These are phyloP conservation scores for Boletus sensibilis DNA, from an alignment of 768 basidiomycete species.

Conservation along the genomic window DNA sequence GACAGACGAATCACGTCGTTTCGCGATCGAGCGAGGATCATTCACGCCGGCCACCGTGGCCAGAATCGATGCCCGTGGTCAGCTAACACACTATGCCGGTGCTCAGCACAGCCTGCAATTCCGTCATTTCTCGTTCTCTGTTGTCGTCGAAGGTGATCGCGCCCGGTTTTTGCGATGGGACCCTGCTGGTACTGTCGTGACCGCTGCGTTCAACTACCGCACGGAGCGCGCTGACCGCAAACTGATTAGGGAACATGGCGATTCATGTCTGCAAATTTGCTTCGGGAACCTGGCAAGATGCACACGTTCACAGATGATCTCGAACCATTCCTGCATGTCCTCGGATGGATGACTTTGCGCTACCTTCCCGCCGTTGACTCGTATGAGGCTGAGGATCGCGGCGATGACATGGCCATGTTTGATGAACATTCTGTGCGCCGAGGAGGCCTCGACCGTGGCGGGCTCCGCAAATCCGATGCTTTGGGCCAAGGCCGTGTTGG, in stretches of 20 bases:
- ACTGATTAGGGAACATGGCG: background rate
- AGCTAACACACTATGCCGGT: constrained; percentile 27
- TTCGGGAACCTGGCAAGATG: background rate
- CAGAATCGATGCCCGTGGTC: constrained; percentile 1
- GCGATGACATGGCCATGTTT: background rate
- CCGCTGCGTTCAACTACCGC: background rate
- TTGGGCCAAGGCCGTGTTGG: constrained; percentile 52
- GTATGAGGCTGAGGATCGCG: background rate
- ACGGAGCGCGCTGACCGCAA: too few relatives aligned
- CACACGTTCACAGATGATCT: constrained; percentile 31
- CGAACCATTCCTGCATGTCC: constrained; percentile 28
- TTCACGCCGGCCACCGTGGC: background rate
- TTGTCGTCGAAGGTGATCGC: constrained; percentile 24
- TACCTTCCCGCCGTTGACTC: background rate
- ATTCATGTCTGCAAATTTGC: background rate
- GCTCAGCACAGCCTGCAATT: constrained; percentile 28
- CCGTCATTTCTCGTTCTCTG: constrained; percentile 32
- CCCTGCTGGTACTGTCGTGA: constrained; percentile 10
- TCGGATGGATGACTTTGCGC: background rate
- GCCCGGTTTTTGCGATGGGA: constrained; percentile 39
- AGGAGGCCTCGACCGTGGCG: background rate
- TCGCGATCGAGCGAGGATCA: background rate
- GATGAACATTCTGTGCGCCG: background rate
- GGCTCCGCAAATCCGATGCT: background rate
- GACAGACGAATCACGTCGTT: background rate